phyloP scores from a whole-genome alignment of 495 filamentous ascomycete genomes.

The Aspergillus cristatus region DNA sequence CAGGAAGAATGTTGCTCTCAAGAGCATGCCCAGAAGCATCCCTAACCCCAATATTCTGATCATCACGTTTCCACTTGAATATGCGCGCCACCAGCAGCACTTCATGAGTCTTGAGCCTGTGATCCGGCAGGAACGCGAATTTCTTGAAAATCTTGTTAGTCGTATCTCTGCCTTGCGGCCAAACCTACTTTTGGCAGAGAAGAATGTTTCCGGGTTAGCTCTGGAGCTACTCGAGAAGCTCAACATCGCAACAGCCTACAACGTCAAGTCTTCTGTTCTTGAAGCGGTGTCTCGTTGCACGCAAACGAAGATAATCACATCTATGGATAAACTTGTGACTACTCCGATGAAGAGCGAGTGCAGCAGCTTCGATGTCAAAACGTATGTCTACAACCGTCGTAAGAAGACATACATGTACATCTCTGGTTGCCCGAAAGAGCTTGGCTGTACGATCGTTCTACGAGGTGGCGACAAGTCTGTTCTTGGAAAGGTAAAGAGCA shows the following conservation, averaged over 20 bases:
- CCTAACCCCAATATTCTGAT: constrained; percentile 79
- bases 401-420: constrained; percentile 96
- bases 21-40: constrained; percentile 88
- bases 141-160: constrained; percentile 82
- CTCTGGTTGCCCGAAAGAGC: constrained; percentile 82
- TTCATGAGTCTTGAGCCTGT: constrained; percentile 98
- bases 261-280: constrained; percentile 91
- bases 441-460: constrained; percentile 93
- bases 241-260: constrained; percentile 85
- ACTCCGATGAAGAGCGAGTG: constrained; percentile 72
- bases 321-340: constrained; percentile 86
- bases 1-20: constrained; percentile 90
- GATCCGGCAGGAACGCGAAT: constrained; percentile 94
- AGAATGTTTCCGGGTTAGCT: constrained; percentile 83
- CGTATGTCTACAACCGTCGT: constrained; percentile 69
- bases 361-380: constrained; percentile 87
- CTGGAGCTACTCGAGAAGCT: constrained; percentile 79
- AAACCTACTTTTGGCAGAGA: constrained; percentile 77
- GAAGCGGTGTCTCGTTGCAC: constrained; percentile 89
- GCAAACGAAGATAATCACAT: constrained; percentile 85
- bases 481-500: constrained; percentile 74
- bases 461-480: constrained; percentile 65
- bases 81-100: constrained; percentile 86
- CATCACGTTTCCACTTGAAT: constrained; percentile 92
- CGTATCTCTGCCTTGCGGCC: constrained; percentile 82